Percentiles rank a stretch among this genome's conserved stretches.
phyloP scores from a whole-genome alignment of 768 basidiomycete species.

The Tricholoma sp. region DNA sequence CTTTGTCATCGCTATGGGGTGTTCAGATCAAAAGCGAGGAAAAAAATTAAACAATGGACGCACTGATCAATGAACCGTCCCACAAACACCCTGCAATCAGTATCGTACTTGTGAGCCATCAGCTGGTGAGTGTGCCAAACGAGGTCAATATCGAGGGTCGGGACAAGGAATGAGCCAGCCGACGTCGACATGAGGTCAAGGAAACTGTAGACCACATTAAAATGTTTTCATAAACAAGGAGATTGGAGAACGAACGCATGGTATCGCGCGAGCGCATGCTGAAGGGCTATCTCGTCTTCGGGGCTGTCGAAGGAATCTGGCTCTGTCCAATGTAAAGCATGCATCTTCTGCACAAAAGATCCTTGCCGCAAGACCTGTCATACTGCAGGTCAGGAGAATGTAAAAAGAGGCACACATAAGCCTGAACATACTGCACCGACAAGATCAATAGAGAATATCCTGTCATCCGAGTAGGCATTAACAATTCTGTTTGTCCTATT shows the following conservation, averaged over 20 bases:
- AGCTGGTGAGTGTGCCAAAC: constrained; percentile 67
- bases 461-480: constrained; percentile 38
- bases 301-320: constrained; percentile 28
- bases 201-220: constrained; percentile 24
- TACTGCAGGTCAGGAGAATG: neutral
- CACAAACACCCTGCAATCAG: constrained; percentile 33
- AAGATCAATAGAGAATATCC: constrained; percentile 43
- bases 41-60: constrained; percentile 10
- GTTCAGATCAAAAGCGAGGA: neutral
- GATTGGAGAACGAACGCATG: constrained; percentile 31
- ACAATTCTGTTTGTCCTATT: constrained; percentile 32
- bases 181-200: constrained; percentile 41
- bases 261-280: constrained; percentile 42
- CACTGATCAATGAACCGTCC: constrained; percentile 44
- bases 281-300: constrained; percentile 29
- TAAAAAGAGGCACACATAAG: neutral
- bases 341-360: constrained; percentile 41
- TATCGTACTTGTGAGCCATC: constrained; percentile 33
- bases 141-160: constrained; percentile 60
- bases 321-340: constrained; percentile 40
- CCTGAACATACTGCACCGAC: constrained; percentile 44
- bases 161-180: constrained; percentile 35
- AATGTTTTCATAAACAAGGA: neutral
- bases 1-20: constrained; percentile 28
- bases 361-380: constrained; percentile 43